phyloP scores from a whole-genome alignment of 345 rosid genomes.

The Linum usitatissimum region DNA sequence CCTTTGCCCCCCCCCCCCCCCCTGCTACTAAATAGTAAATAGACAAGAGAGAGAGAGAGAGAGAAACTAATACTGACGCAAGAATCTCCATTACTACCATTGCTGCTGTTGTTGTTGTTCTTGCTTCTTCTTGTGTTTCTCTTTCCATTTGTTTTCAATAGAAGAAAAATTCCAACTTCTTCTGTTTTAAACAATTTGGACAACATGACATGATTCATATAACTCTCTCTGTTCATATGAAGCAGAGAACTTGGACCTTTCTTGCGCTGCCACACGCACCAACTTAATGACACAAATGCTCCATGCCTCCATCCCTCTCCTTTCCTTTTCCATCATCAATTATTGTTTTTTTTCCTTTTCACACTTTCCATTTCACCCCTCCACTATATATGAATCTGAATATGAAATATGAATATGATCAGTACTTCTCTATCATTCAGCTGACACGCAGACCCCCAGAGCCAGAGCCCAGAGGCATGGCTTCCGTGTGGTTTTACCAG shows the following conservation, averaged over 20 bases:
- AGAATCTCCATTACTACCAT: too few species aligned
- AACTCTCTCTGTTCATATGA: constrained; percentile 18
- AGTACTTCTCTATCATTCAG: background rate
- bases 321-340: constrained; percentile 4
- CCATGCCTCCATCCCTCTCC: constrained; percentile 32
- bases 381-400: too few species aligned
- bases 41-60: too few species aligned
- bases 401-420: too few species aligned
- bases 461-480: constrained; percentile 34
- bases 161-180: constrained; percentile 20
- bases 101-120: too few species aligned
- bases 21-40: too few species aligned
- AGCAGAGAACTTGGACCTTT: constrained; percentile 51
- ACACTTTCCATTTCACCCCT: background rate
- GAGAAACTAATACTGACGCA: too few species aligned
- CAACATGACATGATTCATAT: constrained; percentile 29
- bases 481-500: constrained; percentile 34
- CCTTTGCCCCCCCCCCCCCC: too few species aligned
- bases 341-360: constrained; percentile 15
- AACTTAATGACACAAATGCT: constrained; percentile 44
- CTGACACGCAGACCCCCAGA: constrained; percentile 7
- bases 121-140: constrained; percentile 13
- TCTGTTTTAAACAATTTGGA: constrained; percentile 29
- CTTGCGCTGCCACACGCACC: constrained; percentile 14
- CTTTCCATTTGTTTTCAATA: constrained; percentile 17